Evolutionary conservation across 2,329 filamentous ascomycete species (phyloP), one percentile per base, ranked within the genome.

Genomic region (Bipolaris sorokiniana): DNA sequence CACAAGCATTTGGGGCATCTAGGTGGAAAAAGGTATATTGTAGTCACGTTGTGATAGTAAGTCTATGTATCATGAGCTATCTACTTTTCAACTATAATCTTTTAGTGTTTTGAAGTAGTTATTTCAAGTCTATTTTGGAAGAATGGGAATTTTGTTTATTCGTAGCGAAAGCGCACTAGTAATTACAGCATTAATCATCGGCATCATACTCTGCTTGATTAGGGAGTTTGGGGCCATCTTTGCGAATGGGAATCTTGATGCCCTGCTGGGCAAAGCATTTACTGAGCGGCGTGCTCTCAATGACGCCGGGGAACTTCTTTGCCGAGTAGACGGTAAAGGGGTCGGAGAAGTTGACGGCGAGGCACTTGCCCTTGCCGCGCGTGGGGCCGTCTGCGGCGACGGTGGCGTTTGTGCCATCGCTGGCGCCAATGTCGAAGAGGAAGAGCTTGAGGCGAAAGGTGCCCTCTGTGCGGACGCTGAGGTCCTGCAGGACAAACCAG

Each of bases 281-380:
- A 83, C 93, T 97, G 16, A 98, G 80, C 3, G 87, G 79, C 0
- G 95, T 99, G 76, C 90, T 96, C 75, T 98, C 94, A 56, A 96
- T 97, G 1, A 99, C 95, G 38, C 95, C 95, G 0, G 95, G 95
- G 77, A 99, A 99, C 72, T 97, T 97, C 83, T 99, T 99, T 46
- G 95, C 95, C 2, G 91, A 96, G 78, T 90, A 98, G 28, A 99
- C 95, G 51, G 92, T 91, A 81, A 99, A 98, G 2, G 88, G 84
- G 4, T 96, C 90, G 46, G 91, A 96, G 78, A 94, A 98, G 67
- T 88, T 89, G 7, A 88, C 90, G 0, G 94, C 92, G 16, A 98
- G 84, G 11, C 97, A 89, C 0, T 91, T 91, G 0, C 91, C 90
- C 61, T 87, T 88, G 54, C 88, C 89, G 36, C 85, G 88, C 75